These are phyloP conservation scores for Kalmanozyma brasiliensis DNA, from an alignment of 1,284 basidiomycete genomes.

Conservation along the genomic window DNA sequence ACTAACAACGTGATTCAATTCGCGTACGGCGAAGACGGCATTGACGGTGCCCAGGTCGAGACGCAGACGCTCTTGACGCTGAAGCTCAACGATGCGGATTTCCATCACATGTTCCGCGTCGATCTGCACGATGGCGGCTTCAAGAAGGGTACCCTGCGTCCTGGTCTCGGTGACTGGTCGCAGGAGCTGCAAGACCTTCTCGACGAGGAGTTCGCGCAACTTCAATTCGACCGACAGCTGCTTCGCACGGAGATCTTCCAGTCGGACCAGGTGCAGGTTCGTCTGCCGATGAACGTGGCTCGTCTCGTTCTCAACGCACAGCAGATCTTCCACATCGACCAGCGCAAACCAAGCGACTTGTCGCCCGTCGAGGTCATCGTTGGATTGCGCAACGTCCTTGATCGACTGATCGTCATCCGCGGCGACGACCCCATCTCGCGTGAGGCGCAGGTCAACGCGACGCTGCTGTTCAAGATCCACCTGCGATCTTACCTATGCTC, in stretches of 20 bases:
- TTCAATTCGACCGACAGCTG: slow-evolving; percentile 79
- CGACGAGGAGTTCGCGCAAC: slow-evolving; percentile 85
- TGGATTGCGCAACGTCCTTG: slow-evolving; percentile 71
- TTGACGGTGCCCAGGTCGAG: slow-evolving; percentile 98
- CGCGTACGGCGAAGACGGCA: slow-evolving; percentile 96
- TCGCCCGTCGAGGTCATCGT: slow-evolving; percentile 88
- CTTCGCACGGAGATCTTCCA: slow-evolving; percentile 85
- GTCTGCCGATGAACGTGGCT: slow-evolving; percentile 76
- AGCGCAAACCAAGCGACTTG: slow-evolving; percentile 89
- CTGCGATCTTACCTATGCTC: slow-evolving; percentile 64
- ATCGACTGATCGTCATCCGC: slow-evolving; percentile 76
- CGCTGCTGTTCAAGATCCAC: slow-evolving; percentile 86
- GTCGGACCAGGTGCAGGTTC: slow-evolving; percentile 76
- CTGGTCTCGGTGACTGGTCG: slow-evolving; percentile 92
- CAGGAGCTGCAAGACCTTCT: slow-evolving; percentile 85
- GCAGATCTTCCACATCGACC: slow-evolving; percentile 97
- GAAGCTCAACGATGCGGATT: slow-evolving; percentile 82
- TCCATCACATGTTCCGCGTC: slow-evolving; percentile 89
- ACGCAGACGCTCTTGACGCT: slow-evolving; percentile 91
- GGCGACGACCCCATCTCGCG: slow-evolving; percentile 76
- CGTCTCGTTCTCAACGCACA: slow-evolving; percentile 95
- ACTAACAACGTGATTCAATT: slow-evolving; percentile 82
- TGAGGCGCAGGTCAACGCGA: slow-evolving; percentile 89
- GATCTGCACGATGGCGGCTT: slow-evolving; percentile 76
- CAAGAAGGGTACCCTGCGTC: slow-evolving; percentile 79